These are phyloP conservation scores for Mycena galopus DNA, from an alignment of 768 basidiomycete species.

Conservation along the genomic window DNA sequence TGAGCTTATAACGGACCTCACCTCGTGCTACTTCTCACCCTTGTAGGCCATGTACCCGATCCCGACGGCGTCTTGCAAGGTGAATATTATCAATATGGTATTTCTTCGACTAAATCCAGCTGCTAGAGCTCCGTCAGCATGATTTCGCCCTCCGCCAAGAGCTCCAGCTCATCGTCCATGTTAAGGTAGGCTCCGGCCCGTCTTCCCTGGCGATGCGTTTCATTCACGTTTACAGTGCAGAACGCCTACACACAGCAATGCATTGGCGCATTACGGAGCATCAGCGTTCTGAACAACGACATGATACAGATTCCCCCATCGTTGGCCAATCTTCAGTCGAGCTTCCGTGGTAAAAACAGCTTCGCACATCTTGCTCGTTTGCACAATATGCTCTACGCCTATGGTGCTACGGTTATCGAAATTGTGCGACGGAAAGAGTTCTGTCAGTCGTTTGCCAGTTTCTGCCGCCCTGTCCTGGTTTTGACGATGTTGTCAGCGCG, in stretches of 20 bases:
- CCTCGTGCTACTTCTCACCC: not conserved
- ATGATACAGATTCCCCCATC: slow-evolving; percentile 79
- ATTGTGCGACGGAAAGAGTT: slow-evolving; percentile 93
- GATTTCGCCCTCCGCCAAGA: slow-evolving; percentile 75
- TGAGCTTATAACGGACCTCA: slow-evolving; percentile 31
- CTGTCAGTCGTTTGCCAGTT: slow-evolving; percentile 58
- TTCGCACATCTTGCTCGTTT: slow-evolving; percentile 93
- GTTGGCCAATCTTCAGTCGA: slow-evolving; percentile 75
- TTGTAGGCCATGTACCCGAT: slow-evolving; percentile 60
- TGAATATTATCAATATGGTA: slow-evolving; percentile 36
- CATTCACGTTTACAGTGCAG: slow-evolving; percentile 55
- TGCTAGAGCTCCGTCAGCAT: slow-evolving; percentile 71
- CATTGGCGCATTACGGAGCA: slow-evolving; percentile 75
- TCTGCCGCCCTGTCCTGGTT: not conserved
- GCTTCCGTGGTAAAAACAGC: slow-evolving; percentile 81
- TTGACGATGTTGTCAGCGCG: slow-evolving; percentile 58
- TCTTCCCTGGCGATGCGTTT: slow-evolving; percentile 12
- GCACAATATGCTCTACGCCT: slow-evolving; percentile 92
- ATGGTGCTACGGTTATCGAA: slow-evolving; percentile 92
- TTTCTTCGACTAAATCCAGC: slow-evolving; percentile 9
- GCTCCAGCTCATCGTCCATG: slow-evolving; percentile 65
- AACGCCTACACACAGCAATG: slow-evolving; percentile 80
- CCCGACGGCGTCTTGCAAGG: slow-evolving; percentile 67
- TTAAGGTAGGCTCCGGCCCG: slow-evolving; percentile 59
- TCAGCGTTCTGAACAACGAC: slow-evolving; percentile 85